Conservation (phyloP, 768 basidiomycete species). For the Kwoniella botswanensis region DNA sequence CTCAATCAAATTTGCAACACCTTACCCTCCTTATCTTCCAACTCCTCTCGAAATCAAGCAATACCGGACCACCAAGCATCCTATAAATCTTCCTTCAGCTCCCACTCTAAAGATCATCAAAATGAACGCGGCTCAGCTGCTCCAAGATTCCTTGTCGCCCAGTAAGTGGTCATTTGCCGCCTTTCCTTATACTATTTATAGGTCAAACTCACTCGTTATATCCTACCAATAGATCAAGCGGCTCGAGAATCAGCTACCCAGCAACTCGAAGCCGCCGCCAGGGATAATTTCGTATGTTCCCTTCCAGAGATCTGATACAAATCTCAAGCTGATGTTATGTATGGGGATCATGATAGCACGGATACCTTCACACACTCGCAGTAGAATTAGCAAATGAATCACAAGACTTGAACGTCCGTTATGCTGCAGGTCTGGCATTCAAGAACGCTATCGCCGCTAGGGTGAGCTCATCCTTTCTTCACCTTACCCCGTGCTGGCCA, state of each 20-base stretch:
- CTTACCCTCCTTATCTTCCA: not conserved
- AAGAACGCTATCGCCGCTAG: constrained; percentile 92
- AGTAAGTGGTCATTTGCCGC: constrained; percentile 63
- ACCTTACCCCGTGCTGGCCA: too few species aligned
- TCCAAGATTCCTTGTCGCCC: constrained; percentile 87
- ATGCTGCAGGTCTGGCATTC: constrained; percentile 93
- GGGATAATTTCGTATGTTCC: constrained; percentile 82
- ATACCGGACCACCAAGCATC: not conserved
- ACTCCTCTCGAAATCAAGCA: not conserved
- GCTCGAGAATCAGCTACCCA: constrained; percentile 91
- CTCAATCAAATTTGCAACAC: not conserved
- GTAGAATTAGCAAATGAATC: constrained; percentile 79
- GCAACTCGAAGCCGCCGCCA: constrained; percentile 82
- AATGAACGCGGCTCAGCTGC: constrained; percentile 89
- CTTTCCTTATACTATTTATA: not conserved
- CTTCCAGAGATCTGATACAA: not conserved
- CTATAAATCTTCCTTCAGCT: not conserved
- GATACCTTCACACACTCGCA: constrained; percentile 90
- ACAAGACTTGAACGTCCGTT: constrained; percentile 74
- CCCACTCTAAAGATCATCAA: not conserved
- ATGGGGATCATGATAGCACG: constrained; percentile 65
- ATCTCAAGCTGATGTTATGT: not conserved
- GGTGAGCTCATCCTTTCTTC: constrained; percentile 63
- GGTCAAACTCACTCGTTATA: not conserved
- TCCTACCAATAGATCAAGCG: constrained; percentile 69